These are phyloP conservation scores for Chlorella sp. DNA, from an alignment of 139 green algal species.

Conservation along the genomic window DNA sequence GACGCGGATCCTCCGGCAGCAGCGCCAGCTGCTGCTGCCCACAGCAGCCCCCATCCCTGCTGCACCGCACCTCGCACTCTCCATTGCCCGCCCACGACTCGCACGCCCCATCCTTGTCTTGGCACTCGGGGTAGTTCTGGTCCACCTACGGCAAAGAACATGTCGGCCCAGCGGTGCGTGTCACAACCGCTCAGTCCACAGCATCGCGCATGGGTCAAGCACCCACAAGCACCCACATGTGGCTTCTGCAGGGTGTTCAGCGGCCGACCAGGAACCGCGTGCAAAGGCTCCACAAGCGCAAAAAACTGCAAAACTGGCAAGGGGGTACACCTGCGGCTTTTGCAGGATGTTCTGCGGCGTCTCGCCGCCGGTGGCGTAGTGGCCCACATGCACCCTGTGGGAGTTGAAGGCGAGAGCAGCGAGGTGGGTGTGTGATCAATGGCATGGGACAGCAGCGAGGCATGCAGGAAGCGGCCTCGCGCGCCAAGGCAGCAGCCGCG, in stretches of 20 bases:
- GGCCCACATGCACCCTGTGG: conserved; percentile 19
- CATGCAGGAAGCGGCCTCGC: too few relatives aligned
- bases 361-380: conserved; percentile 11
- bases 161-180: too few relatives aligned
- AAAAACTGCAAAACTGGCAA: neutral
- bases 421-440: too few relatives aligned
- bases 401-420: too few relatives aligned
- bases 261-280: too few relatives aligned
- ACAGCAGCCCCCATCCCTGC: neutral
- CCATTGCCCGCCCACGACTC: conserved; percentile 29
- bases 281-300: neutral
- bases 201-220: neutral
- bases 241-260: neutral
- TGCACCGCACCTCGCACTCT: neutral
- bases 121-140: conserved; percentile 7
- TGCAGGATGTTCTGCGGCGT: neutral
- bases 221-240: neutral
- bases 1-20: too few relatives aligned
- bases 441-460: too few relatives aligned
- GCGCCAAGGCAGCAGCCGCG: too few relatives aligned
- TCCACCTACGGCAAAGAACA: neutral
- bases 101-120: conserved; percentile 14
- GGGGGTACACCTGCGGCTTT: neutral
- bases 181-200: too few relatives aligned
- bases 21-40: neutral